A percentile compares a stretch with the other conserved stretches of the same genome.
Conservation (phyloP, 2,329 filamentous ascomycete genomes). For the Geosmithia putterillii region DNA sequence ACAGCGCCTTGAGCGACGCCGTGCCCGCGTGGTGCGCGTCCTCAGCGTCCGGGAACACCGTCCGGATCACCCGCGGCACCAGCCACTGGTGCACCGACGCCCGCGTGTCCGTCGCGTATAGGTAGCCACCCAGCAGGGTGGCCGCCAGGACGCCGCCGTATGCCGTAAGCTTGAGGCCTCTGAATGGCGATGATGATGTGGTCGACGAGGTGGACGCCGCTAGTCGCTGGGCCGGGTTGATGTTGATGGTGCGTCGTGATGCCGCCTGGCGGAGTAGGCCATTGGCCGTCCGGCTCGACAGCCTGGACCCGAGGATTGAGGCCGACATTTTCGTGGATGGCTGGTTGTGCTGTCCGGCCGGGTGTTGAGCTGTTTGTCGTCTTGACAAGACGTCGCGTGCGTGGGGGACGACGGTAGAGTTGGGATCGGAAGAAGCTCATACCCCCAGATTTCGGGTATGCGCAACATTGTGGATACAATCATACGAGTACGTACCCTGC, state of each 20-base stretch:
- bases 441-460: no score
- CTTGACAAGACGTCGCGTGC: no score
- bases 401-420: no score
- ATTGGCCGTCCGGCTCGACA: background rate
- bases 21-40: conserved; percentile 83
- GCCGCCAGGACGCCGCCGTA: conserved; percentile 28
- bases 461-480: no score
- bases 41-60: conserved; percentile 64
- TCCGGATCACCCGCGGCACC: conserved; percentile 52
- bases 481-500: no score
- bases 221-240: background rate
- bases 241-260: no score
- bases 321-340: conserved; percentile 2
- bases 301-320: conserved; percentile 1
- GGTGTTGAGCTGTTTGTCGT: no score
- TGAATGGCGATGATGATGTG: conserved; percentile 11
- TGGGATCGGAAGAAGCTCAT: no score
- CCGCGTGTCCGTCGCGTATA: conserved; percentile 65
- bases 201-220: conserved; percentile 13
- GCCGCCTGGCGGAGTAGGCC: background rate
- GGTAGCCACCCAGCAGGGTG: conserved; percentile 37
- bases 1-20: conserved; percentile 55
- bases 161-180: conserved; percentile 2
- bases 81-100: conserved; percentile 58
- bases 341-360: background rate